These are phyloP conservation scores for Avena sativa DNA, from an alignment of 176 grass and related monocot species.

Conservation along the genomic window DNA sequence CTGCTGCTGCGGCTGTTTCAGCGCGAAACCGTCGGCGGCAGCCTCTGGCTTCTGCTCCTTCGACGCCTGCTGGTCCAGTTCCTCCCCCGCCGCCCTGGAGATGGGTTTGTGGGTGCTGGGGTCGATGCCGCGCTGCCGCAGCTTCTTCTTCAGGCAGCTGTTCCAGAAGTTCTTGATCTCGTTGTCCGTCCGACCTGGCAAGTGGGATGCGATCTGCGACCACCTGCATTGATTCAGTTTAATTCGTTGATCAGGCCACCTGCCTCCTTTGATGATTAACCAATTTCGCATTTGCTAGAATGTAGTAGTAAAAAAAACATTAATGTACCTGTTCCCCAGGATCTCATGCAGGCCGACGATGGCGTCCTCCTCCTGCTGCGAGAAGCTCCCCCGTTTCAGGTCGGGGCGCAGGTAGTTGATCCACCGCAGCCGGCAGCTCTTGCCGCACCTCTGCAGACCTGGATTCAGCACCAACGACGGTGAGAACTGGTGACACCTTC, in stretches of 20 bases:
- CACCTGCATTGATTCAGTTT: constrained; percentile 50
- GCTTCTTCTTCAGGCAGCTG: constrained; percentile 91
- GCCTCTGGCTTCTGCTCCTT: constrained; percentile 21
- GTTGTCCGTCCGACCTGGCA: constrained; percentile 90
- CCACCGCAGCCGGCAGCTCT: constrained; percentile 92
- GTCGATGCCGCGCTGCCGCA: constrained; percentile 79
- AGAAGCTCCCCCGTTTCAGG: constrained; percentile 91
- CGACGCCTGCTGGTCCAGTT: neutral
- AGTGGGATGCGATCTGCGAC: constrained; percentile 86
- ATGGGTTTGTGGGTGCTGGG: constrained; percentile 77
- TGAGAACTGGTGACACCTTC: constrained; percentile 5
- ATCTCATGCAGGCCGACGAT: constrained; percentile 79
- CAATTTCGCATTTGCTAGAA: neutral
- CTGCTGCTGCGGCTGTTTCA: constrained; percentile 34
- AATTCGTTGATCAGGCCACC: constrained; percentile 9
- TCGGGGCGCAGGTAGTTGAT: constrained; percentile 91
- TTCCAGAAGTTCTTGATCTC: constrained; percentile 99
- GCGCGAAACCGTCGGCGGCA: neutral
- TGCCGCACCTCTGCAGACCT: constrained; percentile 94
- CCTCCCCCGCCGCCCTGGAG: neutral
- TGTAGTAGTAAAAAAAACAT: neutral
- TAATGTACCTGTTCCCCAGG: constrained; percentile 74
- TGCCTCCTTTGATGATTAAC: neutral
- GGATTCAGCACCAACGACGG: neutral
- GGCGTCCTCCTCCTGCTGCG: constrained; percentile 86